Evolutionary conservation across 345 rosid species (phyloP).

Genomic region (Dipteronia sinensis): DNA sequence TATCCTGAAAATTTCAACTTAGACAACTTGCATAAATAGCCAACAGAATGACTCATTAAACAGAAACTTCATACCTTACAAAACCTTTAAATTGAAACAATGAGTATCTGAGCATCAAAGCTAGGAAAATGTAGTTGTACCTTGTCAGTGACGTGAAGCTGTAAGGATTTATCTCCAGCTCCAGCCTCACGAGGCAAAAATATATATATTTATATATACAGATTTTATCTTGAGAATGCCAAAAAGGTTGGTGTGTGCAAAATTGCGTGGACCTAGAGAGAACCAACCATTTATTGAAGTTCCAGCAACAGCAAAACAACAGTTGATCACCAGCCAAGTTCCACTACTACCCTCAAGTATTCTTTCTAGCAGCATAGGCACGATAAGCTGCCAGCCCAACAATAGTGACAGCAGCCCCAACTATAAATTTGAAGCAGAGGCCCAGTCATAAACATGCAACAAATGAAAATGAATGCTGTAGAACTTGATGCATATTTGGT

Average conservation of each 20-base stretch:
- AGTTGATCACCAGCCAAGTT: conserved; percentile 4
- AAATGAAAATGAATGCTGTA: neutral
- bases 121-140: no score
- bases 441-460: conserved; percentile 14
- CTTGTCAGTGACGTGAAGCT: neutral
- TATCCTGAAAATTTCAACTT: neutral
- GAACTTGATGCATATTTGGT: neutral
- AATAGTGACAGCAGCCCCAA: conserved; percentile 61
- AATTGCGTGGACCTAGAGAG: conserved; percentile 15
- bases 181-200: neutral
- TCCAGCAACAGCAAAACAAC: conserved; percentile 16
- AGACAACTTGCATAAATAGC: neutral
- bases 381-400: conserved; percentile 68
- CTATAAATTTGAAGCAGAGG: conserved; percentile 36
- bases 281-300: conserved; percentile 15
- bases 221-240: neutral
- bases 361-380: conserved; percentile 64
- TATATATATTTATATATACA: conserved; percentile 10
- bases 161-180: neutral
- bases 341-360: conserved; percentile 36
- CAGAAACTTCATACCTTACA: neutral
- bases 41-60: neutral
- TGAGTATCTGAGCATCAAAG: neutral
- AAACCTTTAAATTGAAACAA: neutral
- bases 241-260: neutral